Base-by-base conservation (phyloP, 345 rosid species). In the Populus alba region DNA sequence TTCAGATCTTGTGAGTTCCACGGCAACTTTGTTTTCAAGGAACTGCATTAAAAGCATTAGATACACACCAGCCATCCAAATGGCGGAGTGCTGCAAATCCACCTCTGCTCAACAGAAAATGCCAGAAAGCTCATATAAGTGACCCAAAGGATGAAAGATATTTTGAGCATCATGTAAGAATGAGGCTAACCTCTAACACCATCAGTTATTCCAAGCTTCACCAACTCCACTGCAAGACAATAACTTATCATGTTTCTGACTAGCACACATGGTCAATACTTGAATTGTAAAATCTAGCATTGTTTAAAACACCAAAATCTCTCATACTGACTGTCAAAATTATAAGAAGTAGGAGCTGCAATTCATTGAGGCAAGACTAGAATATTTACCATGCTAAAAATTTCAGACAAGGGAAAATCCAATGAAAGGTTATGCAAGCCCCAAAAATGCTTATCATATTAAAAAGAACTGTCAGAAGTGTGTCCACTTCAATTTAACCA, bases 41-140 rank as follows among this genome's bases (percentile, higher is more conserved):
- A 94, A 96, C 75, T 96, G 99, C 98, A 96, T 91, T 76, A 94
- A 81, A 62, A 96, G 89, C 94, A 94, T 89, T 71, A 96, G 87
- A 83, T 92, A 94, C 61, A 96, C 90, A 74, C 97, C 92, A 84
- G 95, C 97, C 95, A 92, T 96, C 98, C 98, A 91, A 72, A 96
- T 94, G 72, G 95, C 92, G 7, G 98, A 90, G 80, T 92, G 95
- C 72, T 88, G 91, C 89, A 96, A 87, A 83, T 96, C 97, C 82
- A 85, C 89, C 86, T 96, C 99, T 95, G 91, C 85, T 25, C 45
- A 74, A 87, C 39, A 83, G 33, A 79, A 77, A 72, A 65, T 66
- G 68, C 23, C 62, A 72, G 71, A 55, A 45, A 71, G 68, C 66
- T 55, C 41, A 39, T 20, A 70, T 79, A 31, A 71, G 45, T 65